These are phyloP conservation scores for Schizothecium vesticola DNA, from an alignment of 495 filamentous ascomycete genomes.

Conservation along the genomic window DNA sequence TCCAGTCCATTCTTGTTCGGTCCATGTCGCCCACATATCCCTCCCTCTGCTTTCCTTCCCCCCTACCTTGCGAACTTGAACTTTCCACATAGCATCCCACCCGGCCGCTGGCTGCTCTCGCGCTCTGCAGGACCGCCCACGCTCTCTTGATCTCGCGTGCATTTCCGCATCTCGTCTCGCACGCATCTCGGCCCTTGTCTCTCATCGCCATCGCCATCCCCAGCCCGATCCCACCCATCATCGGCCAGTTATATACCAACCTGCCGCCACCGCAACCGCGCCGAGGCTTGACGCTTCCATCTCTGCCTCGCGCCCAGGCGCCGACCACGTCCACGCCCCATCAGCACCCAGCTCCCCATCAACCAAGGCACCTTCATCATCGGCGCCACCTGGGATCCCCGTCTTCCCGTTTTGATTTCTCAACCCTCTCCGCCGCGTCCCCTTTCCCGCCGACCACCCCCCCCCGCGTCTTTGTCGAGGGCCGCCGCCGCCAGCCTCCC, in stretches of 20 bases:
- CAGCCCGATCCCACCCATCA: not conserved
- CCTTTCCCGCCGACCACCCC: not conserved
- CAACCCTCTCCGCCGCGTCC: constrained; percentile 5
- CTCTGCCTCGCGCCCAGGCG: constrained; percentile 7
- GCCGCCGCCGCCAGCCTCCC: not conserved
- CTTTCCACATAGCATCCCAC: constrained; percentile 19
- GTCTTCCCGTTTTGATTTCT: not conserved
- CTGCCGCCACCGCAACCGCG: not conserved
- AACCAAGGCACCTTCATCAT: not conserved
- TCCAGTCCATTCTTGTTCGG: constrained; percentile 11
- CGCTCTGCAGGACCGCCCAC: constrained; percentile 4
- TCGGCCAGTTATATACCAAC: not conserved
- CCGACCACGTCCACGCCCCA: not conserved
- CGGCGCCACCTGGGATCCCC: not conserved
- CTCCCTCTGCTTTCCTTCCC: constrained; percentile 26
- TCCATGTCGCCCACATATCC: constrained; percentile 26
- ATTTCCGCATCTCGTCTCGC: not conserved
- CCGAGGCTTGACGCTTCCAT: not conserved
- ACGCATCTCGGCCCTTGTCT: not conserved
- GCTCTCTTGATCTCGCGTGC: not conserved
- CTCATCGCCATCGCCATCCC: not conserved
- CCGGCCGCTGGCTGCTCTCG: constrained; percentile 12
- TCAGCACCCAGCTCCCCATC: not conserved
- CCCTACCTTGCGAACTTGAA: constrained; percentile 19
- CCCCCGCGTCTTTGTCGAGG: not conserved